Evolutionary conservation across 805 yeast species (phyloP), one percentile per base, ranked within the genome.

Genomic region (Zygosaccharomyces bisporus): DNA sequence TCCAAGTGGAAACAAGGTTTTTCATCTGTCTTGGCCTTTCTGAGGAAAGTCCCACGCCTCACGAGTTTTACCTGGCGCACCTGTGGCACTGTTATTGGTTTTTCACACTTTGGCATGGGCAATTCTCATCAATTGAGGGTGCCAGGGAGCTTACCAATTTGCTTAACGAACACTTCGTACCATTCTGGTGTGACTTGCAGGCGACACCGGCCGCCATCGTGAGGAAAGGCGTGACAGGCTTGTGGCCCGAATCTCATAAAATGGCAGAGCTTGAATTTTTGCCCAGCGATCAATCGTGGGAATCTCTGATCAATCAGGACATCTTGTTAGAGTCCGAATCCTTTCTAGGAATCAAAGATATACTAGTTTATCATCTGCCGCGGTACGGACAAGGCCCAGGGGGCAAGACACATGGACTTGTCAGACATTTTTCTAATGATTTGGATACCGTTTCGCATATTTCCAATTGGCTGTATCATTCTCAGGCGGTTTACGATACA

Each of bases 381-480:
- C 43, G 44, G 19, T 19, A 40, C 17, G 45, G 24, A 4, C 30
- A 19, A 6, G 40, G 27, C 4, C 40, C 45, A 9, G 57, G 56
- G 9, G 41, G 47, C 25, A 60, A 56, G 35, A 46, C 49, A 1
- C 60, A 57, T 41, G 68, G 68, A 1, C 50, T 60, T 2, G 48
- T 64, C 2, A 50, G 55, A 20, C 59, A 58, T 45, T 64, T 64
- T 42, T 41, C 55, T 9, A 40, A 50, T 14, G 51, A 56, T 12
- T 50, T 54, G 8, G 52, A 56, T 20, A 54, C 53, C 29, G 31
- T 62, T 7, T 41, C 61, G 1, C 52, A 51, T 27, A 17, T 64
- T 10, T 60, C 67, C 1, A 64, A 64, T 40, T 64, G 68, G 68
- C 36, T 64, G 3, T 55, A 60, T 31, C 60, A 62, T 46, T 47